Evolutionary conservation across 768 basidiomycete species (phyloP).

Genomic region (Cystoderma amianthinum): DNA sequence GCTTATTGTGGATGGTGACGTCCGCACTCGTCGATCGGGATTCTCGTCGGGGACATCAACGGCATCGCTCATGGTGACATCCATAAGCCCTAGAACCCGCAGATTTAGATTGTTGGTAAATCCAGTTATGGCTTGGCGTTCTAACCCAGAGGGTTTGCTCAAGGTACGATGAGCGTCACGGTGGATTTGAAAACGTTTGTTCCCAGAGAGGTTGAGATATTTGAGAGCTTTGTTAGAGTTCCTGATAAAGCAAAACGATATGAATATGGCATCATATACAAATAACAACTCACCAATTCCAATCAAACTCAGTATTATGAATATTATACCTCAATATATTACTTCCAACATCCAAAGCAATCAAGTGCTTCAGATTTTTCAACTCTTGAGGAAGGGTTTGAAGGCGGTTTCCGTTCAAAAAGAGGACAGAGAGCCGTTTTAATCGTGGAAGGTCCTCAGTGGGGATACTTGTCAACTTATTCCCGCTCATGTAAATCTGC

Average conservation of each 20-base stretch:
- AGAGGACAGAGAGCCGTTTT: conserved; percentile 64
- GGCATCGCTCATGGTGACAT: conserved; percentile 58
- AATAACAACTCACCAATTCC: conserved; percentile 99
- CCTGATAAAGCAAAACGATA: too few relatives aligned
- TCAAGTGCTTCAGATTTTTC: conserved; percentile 71
- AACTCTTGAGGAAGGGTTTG: conserved; percentile 91
- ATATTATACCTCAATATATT: conserved; percentile 96
- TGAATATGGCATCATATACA: too few relatives aligned
- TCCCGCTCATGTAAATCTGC: conserved; percentile 93
- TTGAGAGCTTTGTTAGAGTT: conserved; percentile 92
- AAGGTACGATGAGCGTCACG: conserved; percentile 42
- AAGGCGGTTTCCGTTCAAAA: conserved; percentile 89
- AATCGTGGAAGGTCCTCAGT: conserved; percentile 81
- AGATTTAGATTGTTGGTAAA: conserved; percentile 85
- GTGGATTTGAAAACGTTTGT: conserved; percentile 94
- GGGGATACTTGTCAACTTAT: conserved; percentile 84
- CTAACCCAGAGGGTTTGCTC: conserved; percentile 18
- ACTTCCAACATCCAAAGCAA: conserved; percentile 86
- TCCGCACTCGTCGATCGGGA: conserved; percentile 87
- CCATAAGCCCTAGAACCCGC: conserved; percentile 94
- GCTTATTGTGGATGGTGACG: conserved; percentile 82
- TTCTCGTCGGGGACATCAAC: conserved; percentile 75
- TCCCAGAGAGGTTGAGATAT: conserved; percentile 96
- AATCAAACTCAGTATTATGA: conserved; percentile 97
- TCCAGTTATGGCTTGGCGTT: conserved; percentile 44